Evolutionary conservation across 1,284 basidiomycete species (phyloP).

Genomic region (Apiotrichum gracile): DNA sequence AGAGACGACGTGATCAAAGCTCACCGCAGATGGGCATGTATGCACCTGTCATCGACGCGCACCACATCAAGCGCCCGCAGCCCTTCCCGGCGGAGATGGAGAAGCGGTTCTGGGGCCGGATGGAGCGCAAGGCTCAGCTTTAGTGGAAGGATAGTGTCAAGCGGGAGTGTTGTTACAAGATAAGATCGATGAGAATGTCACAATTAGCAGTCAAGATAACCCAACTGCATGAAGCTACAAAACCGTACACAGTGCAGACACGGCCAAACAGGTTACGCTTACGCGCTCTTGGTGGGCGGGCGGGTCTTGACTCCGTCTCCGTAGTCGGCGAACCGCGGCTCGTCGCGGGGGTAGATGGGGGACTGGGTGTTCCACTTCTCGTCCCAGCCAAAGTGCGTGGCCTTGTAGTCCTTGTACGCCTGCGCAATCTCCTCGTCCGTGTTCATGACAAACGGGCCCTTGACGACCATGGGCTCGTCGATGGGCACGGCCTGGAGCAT

Average conservation of each 20-base stretch:
- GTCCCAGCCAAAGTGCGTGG: slow-evolving; percentile 12
- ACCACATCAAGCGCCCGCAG: background rate
- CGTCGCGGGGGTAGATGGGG: background rate
- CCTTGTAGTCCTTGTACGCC: slow-evolving; percentile 13
- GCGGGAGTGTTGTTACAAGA: too few relatives aligned
- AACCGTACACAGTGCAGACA: too few relatives aligned
- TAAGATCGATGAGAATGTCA: background rate
- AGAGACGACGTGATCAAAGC: slow-evolving; percentile 11
- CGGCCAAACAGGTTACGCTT: too few relatives aligned
- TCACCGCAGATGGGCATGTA: background rate
- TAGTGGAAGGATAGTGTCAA: background rate
- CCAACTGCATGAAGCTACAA: background rate
- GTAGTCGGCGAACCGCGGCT: slow-evolving; percentile 1
- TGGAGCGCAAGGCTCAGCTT: background rate
- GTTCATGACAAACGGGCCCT: slow-evolving; percentile 18
- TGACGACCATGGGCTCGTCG: slow-evolving; percentile 10
- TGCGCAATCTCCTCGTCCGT: slow-evolving; percentile 11
- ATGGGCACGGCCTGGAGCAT: slow-evolving; percentile 12
- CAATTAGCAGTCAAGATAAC: background rate
- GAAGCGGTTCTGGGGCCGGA: background rate
- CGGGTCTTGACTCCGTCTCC: background rate
- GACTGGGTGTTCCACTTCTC: background rate
- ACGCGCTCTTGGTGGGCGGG: too few relatives aligned
- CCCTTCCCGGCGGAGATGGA: background rate
- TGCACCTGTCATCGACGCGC: background rate